Conservation (phyloP, 805 yeast species). For the Nakazawaea peltata region DNA sequence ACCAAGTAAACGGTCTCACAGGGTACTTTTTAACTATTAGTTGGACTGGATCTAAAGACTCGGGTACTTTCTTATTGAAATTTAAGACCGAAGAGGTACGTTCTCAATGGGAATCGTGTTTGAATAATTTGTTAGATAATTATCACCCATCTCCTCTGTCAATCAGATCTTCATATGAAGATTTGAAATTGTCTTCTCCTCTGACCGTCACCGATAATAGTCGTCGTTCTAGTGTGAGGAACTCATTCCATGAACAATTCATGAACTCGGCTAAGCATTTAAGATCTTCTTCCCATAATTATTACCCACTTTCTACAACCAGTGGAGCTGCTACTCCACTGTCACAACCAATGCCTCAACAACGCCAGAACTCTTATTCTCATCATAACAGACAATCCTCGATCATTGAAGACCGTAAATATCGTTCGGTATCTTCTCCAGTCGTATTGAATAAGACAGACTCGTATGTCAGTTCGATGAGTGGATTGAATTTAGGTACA, state of each 20-base stretch:
- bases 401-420: constrained; percentile 16
- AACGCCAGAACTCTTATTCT: neutral
- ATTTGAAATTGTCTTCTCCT: constrained; percentile 17
- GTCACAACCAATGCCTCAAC: constrained; percentile 1
- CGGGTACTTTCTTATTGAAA: constrained; percentile 76
- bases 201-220: constrained; percentile 10
- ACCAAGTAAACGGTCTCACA: constrained; percentile 16
- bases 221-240: constrained; percentile 11
- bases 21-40: constrained; percentile 58
- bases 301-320: constrained; percentile 3
- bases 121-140: constrained; percentile 24
- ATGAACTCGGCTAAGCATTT: constrained; percentile 11
- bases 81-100: constrained; percentile 80
- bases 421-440: constrained; percentile 27
- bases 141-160: constrained; percentile 9
- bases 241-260: constrained; percentile 13
- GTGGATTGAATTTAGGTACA: constrained; percentile 4
- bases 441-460: constrained; percentile 2
- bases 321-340: constrained; percentile 3
- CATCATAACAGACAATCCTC: constrained; percentile 4
- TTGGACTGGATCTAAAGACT: constrained; percentile 83
- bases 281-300: constrained; percentile 8
- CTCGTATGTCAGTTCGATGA: constrained; percentile 4
- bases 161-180: constrained; percentile 6
- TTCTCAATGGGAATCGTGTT: constrained; percentile 71